phyloP scores from a whole-genome alignment of 2,329 filamentous ascomycete genomes.

The Ophiosphaerella herpotricha region DNA sequence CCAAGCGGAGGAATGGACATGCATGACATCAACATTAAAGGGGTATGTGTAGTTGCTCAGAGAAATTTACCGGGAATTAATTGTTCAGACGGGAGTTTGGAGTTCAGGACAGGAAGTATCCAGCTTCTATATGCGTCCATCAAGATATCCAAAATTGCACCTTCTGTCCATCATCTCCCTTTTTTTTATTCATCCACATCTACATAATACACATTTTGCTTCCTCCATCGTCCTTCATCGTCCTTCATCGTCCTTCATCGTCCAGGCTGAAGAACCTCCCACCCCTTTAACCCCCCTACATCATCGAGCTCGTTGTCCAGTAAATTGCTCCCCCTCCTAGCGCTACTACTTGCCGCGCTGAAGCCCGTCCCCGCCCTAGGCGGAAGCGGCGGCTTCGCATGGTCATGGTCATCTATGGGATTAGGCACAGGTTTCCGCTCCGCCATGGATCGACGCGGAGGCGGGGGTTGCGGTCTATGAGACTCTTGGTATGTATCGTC shows the following conservation, averaged over 20 bases:
- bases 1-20: conserved; percentile 58
- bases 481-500: conserved; percentile 9
- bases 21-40: conserved; percentile 1
- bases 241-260: neutral
- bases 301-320: conserved; percentile 44
- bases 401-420: conserved; percentile 13
- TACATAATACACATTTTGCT: too few species aligned
- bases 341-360: conserved; percentile 17
- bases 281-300: conserved; percentile 40
- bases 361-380: conserved; percentile 38
- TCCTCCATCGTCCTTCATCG: neutral
- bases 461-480: conserved; percentile 20
- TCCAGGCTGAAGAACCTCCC: conserved; percentile 41
- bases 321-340: conserved; percentile 29
- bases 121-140: too few species aligned
- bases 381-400: conserved; percentile 36
- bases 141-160: too few species aligned
- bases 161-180: too few species aligned
- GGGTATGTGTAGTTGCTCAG: too few species aligned
- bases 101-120: too few species aligned
- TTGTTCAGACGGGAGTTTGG: too few species aligned
- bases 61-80: too few species aligned
- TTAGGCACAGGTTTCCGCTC: conserved; percentile 21
- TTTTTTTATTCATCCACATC: too few species aligned
- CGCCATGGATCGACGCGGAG: conserved; percentile 34